A percentile compares a stretch with the other conserved stretches of the same genome.
Conservation (phyloP, 352 stramenopile genomes). For the Phytopythium aichiense region DNA sequence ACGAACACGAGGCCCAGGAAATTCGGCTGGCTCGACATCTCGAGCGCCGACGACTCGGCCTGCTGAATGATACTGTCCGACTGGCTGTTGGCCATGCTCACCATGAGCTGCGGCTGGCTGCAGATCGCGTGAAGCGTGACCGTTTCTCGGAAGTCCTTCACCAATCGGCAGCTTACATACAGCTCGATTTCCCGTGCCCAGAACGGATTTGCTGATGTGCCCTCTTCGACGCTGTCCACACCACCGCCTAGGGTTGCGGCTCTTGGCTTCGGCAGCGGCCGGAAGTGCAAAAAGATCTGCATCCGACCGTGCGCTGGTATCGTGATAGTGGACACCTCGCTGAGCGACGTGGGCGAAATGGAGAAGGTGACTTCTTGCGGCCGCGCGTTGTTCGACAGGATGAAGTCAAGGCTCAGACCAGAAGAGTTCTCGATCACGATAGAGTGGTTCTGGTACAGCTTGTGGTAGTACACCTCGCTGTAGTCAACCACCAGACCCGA, state of each 20-base stretch:
- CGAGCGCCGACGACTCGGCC: conserved; percentile 13
- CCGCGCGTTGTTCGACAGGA: conserved; percentile 76
- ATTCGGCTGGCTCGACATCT: conserved; percentile 52
- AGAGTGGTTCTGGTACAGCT: conserved; percentile 88
- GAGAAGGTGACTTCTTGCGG: conserved; percentile 83
- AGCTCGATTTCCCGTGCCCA: conserved; percentile 86
- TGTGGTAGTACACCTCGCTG: conserved; percentile 86
- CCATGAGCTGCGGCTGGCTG: conserved; percentile 71
- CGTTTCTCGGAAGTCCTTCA: conserved; percentile 87
- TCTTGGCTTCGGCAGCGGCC: conserved; percentile 47
- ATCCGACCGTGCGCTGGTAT: conserved; percentile 61
- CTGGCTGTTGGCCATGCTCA: conserved; percentile 52
- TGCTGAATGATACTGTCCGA: conserved; percentile 27
- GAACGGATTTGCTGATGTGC: conserved; percentile 26
- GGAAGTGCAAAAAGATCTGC: conserved; percentile 87
- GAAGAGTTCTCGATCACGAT: conserved; percentile 88
- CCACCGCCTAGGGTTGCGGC: conserved; percentile 1
- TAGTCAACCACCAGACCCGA: conserved; percentile 73
- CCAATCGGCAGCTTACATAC: conserved; percentile 83
- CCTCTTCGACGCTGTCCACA: conserved; percentile 9
- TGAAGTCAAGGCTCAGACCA: conserved; percentile 81
- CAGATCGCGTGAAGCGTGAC: conserved; percentile 77
- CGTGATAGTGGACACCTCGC: conserved; percentile 73
- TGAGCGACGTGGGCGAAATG: conserved; percentile 78
- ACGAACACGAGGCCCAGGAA: conserved; percentile 81